phyloP scores from a whole-genome alignment of 257 asterid genomes.

The Solanum bukasovii region DNA sequence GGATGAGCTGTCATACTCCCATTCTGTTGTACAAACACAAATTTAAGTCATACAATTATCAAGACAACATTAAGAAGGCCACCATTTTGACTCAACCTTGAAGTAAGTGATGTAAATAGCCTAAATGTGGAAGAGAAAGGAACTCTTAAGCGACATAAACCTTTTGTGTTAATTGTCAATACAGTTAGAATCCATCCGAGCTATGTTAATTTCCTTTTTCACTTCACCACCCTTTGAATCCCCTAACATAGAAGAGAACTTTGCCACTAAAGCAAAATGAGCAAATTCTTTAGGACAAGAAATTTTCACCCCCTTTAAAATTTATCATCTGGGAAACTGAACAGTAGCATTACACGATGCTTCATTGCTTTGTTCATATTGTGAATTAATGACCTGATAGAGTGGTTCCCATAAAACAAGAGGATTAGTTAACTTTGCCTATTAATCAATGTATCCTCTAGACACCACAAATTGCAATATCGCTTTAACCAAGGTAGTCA shows the following conservation, averaged over 20 bases:
- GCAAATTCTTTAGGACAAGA: not conserved
- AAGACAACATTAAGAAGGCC: not conserved
- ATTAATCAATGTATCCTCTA: not conserved
- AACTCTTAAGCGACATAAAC: not conserved
- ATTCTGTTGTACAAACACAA: slow-evolving; percentile 36
- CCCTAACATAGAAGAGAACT: not conserved
- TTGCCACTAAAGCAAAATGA: not conserved
- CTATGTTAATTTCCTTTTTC: not conserved
- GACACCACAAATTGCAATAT: not conserved
- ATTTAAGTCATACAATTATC: not conserved
- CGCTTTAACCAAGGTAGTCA: not conserved
- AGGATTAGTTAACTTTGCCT: not conserved
- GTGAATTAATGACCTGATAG: not conserved
- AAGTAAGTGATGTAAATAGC: not conserved
- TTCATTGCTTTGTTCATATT: not conserved
- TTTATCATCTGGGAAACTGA: not conserved
- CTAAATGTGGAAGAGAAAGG: not conserved
- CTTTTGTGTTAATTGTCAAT: not conserved
- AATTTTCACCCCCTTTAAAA: not conserved
- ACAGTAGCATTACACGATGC: not conserved
- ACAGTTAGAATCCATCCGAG: not conserved
- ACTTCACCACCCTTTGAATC: not conserved
- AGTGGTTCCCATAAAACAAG: not conserved
- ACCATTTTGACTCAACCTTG: not conserved
- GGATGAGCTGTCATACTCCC: slow-evolving; percentile 73